Evolutionary conservation across 495 filamentous ascomycete species (phyloP).

Genomic region (Pyronema omphalodes): DNA sequence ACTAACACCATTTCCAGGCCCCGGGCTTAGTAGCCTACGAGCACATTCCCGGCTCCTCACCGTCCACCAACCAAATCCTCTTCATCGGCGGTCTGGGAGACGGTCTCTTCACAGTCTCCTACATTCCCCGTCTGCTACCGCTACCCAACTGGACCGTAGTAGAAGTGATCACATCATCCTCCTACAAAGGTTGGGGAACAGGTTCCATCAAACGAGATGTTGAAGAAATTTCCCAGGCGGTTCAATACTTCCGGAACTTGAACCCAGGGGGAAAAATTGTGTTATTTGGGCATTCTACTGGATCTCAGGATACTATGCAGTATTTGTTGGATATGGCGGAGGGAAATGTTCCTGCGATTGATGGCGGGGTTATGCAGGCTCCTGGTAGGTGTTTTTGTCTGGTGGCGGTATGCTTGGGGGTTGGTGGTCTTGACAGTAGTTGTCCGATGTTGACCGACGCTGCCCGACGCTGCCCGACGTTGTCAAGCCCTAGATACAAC

Average conservation of each 20-base stretch:
- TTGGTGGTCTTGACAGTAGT: too few species aligned
- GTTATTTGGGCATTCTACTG: constrained; percentile 74
- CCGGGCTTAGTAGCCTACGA: constrained; percentile 1
- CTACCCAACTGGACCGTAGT: constrained; percentile 43
- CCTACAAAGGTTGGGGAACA: constrained; percentile 58
- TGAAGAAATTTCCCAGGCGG: constrained; percentile 48
- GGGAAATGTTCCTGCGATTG: constrained; percentile 27
- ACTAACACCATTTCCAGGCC: background rate
- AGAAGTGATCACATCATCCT: constrained; percentile 40
- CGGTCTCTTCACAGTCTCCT: constrained; percentile 51
- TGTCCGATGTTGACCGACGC: too few species aligned
- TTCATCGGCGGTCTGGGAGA: constrained; percentile 76
- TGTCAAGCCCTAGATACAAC: background rate
- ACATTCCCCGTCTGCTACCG: constrained; percentile 36
- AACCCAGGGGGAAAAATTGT: constrained; percentile 42
- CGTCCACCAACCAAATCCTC: constrained; percentile 44
- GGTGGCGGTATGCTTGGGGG: too few species aligned
- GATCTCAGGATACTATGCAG: constrained; percentile 72
- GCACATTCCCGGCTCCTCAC: background rate
- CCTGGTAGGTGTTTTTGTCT: constrained; percentile 21
- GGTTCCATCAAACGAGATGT: constrained; percentile 50
- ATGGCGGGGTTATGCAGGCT: constrained; percentile 72
- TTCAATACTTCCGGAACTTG: constrained; percentile 46
- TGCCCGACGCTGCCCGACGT: too few species aligned
- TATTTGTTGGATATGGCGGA: constrained; percentile 35